These are phyloP conservation scores for Solanum commersonii DNA, from an alignment of 257 asterid species.

Conservation along the genomic window DNA sequence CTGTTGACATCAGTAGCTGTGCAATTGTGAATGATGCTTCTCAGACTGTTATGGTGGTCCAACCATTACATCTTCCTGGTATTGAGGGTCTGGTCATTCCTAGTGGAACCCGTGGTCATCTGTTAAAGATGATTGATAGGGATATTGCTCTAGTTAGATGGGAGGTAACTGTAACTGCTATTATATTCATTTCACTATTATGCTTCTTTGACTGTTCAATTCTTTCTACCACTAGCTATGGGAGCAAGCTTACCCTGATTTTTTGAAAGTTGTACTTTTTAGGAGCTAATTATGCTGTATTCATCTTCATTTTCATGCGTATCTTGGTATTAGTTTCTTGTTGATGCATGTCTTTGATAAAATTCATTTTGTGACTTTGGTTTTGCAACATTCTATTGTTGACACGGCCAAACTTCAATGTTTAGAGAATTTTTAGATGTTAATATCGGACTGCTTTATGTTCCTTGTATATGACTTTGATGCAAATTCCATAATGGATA, in stretches of 20 bases:
- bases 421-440: background rate
- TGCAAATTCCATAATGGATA: background rate
- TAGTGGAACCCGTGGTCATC: slow-evolving; percentile 60
- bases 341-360: background rate
- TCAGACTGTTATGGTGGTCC: slow-evolving; percentile 39
- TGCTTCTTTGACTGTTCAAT: background rate
- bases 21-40: slow-evolving; percentile 45
- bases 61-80: slow-evolving; percentile 53
- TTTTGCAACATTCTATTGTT: background rate
- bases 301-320: background rate
- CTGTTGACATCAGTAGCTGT: slow-evolving; percentile 44
- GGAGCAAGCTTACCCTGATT: background rate
- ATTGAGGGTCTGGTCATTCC: slow-evolving; percentile 80
- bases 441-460: background rate
- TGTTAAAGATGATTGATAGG: slow-evolving; percentile 63
- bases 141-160: slow-evolving; percentile 72
- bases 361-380: background rate
- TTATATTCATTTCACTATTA: background rate
- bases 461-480: background rate
- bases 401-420: background rate
- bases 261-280: background rate
- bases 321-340: background rate
- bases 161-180: slow-evolving; percentile 55
- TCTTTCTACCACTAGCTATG: background rate
- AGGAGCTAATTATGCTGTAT: background rate